Evolutionary conservation across 371 early-diverging fungal species (phyloP).

Genomic region (Saksenaea vasiformis): DNA sequence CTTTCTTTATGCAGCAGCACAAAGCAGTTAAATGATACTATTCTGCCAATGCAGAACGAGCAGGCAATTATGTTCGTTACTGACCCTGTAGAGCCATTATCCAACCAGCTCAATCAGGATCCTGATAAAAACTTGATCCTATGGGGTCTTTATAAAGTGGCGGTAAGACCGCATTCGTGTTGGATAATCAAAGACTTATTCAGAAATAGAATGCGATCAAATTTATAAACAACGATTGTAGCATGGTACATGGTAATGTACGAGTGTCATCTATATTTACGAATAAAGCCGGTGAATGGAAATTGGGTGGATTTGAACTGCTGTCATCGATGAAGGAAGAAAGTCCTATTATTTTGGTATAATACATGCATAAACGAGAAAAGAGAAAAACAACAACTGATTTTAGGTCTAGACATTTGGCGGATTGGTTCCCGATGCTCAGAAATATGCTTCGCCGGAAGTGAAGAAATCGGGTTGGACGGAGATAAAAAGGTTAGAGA

Average conservation of each 20-base stretch:
- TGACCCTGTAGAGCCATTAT: slow-evolving; percentile 81
- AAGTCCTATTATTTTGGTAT: slow-evolving; percentile 65
- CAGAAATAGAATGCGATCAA: slow-evolving; percentile 73
- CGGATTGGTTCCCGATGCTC: slow-evolving; percentile 64
- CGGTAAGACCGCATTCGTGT: slow-evolving; percentile 54
- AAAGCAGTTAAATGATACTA: not conserved
- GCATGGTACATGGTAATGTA: slow-evolving; percentile 88
- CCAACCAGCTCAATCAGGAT: slow-evolving; percentile 54
- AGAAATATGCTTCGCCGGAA: slow-evolving; percentile 77
- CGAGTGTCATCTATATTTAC: slow-evolving; percentile 78
- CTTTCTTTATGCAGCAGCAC: not conserved
- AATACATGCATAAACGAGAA: not conserved
- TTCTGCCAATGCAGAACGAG: slow-evolving; percentile 60
- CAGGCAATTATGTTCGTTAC: slow-evolving; percentile 90
- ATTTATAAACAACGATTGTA: slow-evolving; percentile 86
- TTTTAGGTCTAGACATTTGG: slow-evolving; percentile 61
- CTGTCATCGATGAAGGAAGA: slow-evolving; percentile 75
- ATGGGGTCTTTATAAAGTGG: slow-evolving; percentile 91
- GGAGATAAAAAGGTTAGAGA: slow-evolving; percentile 62
- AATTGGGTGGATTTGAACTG: slow-evolving; percentile 87
- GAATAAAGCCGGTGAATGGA: slow-evolving; percentile 94
- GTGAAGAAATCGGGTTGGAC: slow-evolving; percentile 70
- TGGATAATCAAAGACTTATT: not conserved
- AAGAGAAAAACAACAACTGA: slow-evolving; percentile 1
- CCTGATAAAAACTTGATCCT: slow-evolving; percentile 67